Percentiles rank a stretch among this genome's conserved stretches.
These are phyloP conservation scores for Lactarius akahatsu DNA, from an alignment of 768 basidiomycete genomes.

Conservation along the genomic window DNA sequence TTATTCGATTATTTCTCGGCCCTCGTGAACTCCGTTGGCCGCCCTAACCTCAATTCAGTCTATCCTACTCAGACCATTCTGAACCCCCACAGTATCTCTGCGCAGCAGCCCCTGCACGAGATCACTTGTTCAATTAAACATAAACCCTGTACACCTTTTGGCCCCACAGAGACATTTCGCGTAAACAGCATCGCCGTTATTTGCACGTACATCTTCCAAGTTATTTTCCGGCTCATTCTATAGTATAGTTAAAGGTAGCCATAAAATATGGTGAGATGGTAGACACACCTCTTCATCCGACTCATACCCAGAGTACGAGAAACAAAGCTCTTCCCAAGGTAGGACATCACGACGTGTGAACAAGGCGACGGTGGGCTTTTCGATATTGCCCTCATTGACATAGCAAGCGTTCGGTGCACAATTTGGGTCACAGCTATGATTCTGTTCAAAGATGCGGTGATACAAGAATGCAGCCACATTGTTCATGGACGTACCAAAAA, in stretches of 20 bases:
- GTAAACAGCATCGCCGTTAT: conserved; percentile 44
- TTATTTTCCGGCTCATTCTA: conserved; percentile 11
- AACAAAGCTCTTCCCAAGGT: conserved; percentile 69
- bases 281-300: conserved; percentile 38
- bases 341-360: conserved; percentile 67
- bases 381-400: conserved; percentile 71
- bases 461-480: neutral
- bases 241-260: neutral
- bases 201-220: conserved; percentile 5
- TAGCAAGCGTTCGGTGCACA: conserved; percentile 69
- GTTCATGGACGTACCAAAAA: conserved; percentile 61
- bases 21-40: neutral
- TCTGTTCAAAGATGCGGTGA: conserved; percentile 45
- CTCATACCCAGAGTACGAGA: conserved; percentile 62
- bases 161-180: conserved; percentile 53
- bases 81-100: neutral
- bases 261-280: neutral
- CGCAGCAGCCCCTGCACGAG: neutral
- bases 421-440: conserved; percentile 92
- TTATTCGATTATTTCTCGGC: too few species aligned
- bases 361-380: conserved; percentile 65
- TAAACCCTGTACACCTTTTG: conserved; percentile 47
- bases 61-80: neutral
- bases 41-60: neutral
- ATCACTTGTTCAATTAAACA: conserved; percentile 30